Evolutionary conservation across 2,329 filamentous ascomycete species (phyloP), one percentile per base, ranked within the genome.

Genomic region (Neofusicoccum laricinum): DNA sequence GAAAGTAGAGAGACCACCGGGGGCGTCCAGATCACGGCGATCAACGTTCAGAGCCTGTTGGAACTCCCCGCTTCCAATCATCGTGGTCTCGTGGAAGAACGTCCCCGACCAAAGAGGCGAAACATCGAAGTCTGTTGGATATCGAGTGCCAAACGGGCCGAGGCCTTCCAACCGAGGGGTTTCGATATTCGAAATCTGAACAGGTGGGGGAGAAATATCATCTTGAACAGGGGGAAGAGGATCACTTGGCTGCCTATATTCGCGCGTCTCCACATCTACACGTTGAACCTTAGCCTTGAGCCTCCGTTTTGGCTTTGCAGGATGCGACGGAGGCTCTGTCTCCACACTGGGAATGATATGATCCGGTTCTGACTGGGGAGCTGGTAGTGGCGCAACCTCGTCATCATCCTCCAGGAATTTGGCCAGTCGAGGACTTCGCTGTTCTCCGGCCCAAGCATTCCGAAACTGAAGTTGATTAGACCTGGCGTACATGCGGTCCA

Each of bases 61-160:
- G 51, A 88, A 80, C 30, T 84, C 81, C 2, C 84, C 84, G 67
- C 84, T 85, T 32, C 86, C 86, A 64, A 88, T 77, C 65, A 88
- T 85, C 4, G 85, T 86, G 50, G 76, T 79, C 48, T 80, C 73
- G 66, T 85, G 82, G 66, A 87, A 88, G 68, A 81, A 86, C 0
- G 82, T 85, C 1, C 82, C 85, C 6, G 77, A 66, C 8, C 74
- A 75, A 7, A 88, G 71, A 25, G 83, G 81, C 4, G 71, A 71
- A 8, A 86, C 73, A 59, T 84, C 82, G 65, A 88, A 88, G 66
- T 83, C 81, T 11, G 77, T 76, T 1, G 84, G 73, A 67, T 86
- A 87, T 19, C 76, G 75, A 3, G 78, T 78, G 34, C 81, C 81
- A 68, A 78, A 82, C n/a, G 78, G 75, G 36, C 76, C 79, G 2